phyloP scores from a whole-genome alignment of 2,329 filamentous ascomycete genomes.

The Aspergillus tubingensis region DNA sequence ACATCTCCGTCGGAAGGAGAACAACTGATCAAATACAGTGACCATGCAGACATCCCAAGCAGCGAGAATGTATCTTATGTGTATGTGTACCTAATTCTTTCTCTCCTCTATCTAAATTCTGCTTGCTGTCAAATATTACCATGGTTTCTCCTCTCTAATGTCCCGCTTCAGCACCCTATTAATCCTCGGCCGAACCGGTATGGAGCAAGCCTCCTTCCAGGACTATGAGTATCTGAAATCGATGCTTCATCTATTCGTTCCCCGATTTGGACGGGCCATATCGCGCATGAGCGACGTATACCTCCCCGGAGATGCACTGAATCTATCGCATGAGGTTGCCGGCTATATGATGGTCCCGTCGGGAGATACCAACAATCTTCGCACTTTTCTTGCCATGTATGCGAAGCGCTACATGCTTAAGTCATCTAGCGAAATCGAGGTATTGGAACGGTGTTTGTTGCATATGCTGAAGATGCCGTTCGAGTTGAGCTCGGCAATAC shows the following conservation, averaged over 20 bases:
- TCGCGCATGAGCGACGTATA: background rate
- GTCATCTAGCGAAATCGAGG: background rate
- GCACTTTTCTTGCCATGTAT: background rate
- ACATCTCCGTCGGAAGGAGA: background rate
- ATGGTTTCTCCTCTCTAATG: background rate
- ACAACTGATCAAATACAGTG: no score
- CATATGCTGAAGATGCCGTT: conserved; percentile 18
- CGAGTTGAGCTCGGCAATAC: conserved; percentile 8
- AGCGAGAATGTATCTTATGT: background rate
- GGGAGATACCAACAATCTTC: background rate
- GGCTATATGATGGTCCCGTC: background rate
- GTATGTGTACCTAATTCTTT: background rate
- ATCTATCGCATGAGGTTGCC: conserved; percentile 1
- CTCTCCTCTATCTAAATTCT: no score
- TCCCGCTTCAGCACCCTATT: background rate
- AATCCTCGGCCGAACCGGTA: conserved; percentile 4
- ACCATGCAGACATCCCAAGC: background rate
- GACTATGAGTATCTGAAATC: conserved; percentile 6
- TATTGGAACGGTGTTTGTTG: conserved; percentile 11
- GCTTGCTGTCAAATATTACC: no score
- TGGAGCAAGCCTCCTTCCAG: background rate
- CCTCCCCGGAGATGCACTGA: conserved; percentile 3
- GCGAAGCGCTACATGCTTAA: conserved; percentile 7
- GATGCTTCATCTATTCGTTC: conserved; percentile 8
- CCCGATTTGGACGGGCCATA: background rate